Evolutionary conservation across 1,139 yeast genomes (phyloP), one percentile per base, ranked within the genome.

Genomic region (Spathaspora sp.): DNA sequence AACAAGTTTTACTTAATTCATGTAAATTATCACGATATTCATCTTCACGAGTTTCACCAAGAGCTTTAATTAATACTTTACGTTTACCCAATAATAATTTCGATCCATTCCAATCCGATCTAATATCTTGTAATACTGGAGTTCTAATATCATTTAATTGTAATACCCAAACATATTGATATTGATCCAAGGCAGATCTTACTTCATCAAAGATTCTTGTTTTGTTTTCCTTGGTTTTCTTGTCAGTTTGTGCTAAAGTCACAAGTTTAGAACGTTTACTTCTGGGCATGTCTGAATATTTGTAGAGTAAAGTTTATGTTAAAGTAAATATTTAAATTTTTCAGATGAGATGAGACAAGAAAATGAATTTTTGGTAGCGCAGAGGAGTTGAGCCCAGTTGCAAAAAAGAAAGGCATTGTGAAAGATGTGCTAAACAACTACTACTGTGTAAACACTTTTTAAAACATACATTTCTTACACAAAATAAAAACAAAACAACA

Each of bases 201-300:
- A 93, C 86, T 55, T 90, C 97, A 61, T 90, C 96, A 55, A 90
- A 93, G 57, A 91, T 84, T 62, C 93, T 79, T 58, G 84, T 93
- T 67, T 93, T 93, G 68, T 90, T 91, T 58, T 89, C 97, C 56
- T 85, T 84, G 46, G 97, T 97, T 67, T 93, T 93, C 70, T 90
- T 93, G 55, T 90, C 97, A 51, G 98, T 91, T 65, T 91, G 93
- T 34, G 99, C 93, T 58, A 93, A 77, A n/a, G 98, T 89, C 51
- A 93, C 96, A 59, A 88, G 82, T 79, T 84, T 88, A 54, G 96
- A 84, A 81, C 97, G 90, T 70, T 82, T 90, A 39, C 97, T 89
- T 81, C 95, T 89, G 54, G 98, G 97, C 98, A 90, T 90, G 13
- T 31, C 15, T 13, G n/a, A n/a, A n/a, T n/a, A n/a, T n/a, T n/a